Evolutionary conservation across 495 filamentous ascomycete genomes (phyloP).

Genomic region (Sordaria brevicollis): DNA sequence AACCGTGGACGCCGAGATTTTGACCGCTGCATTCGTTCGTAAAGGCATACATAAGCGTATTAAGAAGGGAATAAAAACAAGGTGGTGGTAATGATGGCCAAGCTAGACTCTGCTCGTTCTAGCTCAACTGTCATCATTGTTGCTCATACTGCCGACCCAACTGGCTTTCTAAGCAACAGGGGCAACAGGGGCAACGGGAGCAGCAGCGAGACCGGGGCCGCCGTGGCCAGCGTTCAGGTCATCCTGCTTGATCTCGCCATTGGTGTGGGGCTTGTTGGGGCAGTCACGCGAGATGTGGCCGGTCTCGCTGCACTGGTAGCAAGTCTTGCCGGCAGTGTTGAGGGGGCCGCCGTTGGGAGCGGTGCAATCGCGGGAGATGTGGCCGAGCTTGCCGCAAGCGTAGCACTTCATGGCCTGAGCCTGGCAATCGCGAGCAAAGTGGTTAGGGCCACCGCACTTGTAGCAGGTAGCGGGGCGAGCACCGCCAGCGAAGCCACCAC

Average conservation of each 20-base stretch:
- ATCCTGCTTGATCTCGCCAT: conserved; percentile 35
- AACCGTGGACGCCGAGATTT: background rate
- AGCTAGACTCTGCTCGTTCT: background rate
- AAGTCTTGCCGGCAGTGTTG: conserved; percentile 93
- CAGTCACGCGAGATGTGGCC: conserved; percentile 97
- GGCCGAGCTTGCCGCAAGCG: conserved; percentile 95
- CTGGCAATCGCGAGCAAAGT: conserved; percentile 97
- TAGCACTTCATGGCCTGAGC: conserved; percentile 99
- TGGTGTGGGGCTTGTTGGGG: conserved; percentile 48
- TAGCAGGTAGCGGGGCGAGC: conserved; percentile 91
- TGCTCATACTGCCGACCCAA: background rate
- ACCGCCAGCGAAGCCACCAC: conserved; percentile 56
- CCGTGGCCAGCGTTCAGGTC: conserved; percentile 10
- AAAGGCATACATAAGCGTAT: background rate
- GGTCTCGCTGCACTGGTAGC: conserved; percentile 92
- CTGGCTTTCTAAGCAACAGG: conserved; percentile 22
- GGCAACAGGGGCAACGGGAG: conserved; percentile 15
- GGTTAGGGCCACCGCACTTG: conserved; percentile 98
- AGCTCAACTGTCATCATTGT: background rate
- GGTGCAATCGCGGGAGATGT: conserved; percentile 96
- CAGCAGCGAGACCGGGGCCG: conserved; percentile 9
- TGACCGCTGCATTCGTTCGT: background rate
- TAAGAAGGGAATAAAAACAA: background rate
- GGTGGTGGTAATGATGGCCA: background rate
- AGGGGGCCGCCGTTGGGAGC: conserved; percentile 93